Percentiles rank a stretch among this genome's conserved stretches.
Evolutionary conservation across 176 grass and related monocot genomes (phyloP).

Genomic region (Juncus inflexus): DNA sequence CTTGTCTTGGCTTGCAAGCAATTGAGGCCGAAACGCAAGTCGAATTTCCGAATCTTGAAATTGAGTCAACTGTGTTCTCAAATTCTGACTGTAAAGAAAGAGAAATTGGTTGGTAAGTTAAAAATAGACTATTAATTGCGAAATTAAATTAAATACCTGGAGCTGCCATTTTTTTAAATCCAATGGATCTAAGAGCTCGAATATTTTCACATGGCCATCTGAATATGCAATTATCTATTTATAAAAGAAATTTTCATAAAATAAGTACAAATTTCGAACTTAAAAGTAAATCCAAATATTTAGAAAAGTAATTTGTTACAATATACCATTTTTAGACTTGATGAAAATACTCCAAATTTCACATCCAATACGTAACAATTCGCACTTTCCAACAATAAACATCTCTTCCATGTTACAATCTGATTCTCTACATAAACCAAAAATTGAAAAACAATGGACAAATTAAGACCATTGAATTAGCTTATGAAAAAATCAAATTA

Average conservation of each 20-base stretch:
- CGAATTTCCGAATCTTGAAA: constrained; percentile 64
- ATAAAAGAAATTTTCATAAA: constrained; percentile 24
- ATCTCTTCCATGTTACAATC: constrained; percentile 65
- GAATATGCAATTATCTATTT: constrained; percentile 75
- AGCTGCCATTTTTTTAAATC: constrained; percentile 97
- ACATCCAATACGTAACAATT: constrained; percentile 55
- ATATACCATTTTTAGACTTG: constrained; percentile 85
- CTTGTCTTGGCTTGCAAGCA: constrained; percentile 71
- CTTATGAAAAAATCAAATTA: background rate
- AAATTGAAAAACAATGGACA: background rate
- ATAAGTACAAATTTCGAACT: background rate
- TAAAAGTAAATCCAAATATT: background rate
- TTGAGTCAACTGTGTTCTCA: constrained; percentile 66
- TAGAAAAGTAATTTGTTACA: background rate
- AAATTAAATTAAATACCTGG: constrained; percentile 46
- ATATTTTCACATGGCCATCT: constrained; percentile 90
- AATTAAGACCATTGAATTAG: background rate
- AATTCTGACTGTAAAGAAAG: constrained; percentile 72
- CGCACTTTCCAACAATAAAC: constrained; percentile 61
- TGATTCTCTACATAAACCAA: constrained; percentile 55
- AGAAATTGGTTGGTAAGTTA: background rate
- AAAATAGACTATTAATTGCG: background rate
- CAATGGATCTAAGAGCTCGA: constrained; percentile 73
- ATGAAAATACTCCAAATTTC: constrained; percentile 50
- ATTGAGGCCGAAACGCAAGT: constrained; percentile 62